Conservation (phyloP, 2,329 filamentous ascomycete species). For the Hymenoscyphus repandus region DNA sequence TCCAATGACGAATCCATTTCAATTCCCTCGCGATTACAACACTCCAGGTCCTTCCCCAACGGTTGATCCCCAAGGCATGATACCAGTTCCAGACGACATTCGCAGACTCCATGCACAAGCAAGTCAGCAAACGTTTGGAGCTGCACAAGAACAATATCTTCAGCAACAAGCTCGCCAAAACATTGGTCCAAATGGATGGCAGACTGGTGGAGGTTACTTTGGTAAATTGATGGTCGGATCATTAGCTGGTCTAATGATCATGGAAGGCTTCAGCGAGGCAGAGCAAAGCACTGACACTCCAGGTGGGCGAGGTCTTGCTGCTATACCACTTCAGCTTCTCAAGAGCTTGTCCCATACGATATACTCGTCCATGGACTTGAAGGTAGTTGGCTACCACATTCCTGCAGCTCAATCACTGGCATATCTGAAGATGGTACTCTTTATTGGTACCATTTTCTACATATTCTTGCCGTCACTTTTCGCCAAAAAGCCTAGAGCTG, state of each 20-base stretch:
- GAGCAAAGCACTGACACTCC: constrained; percentile 60
- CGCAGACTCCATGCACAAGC: constrained; percentile 32
- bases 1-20: constrained; percentile 37
- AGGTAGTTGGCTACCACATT: constrained; percentile 49
- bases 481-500: constrained; percentile 37
- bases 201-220: constrained; percentile 49
- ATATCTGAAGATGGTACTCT: constrained; percentile 47
- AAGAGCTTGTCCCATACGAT: constrained; percentile 42
- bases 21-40: constrained; percentile 26
- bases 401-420: constrained; percentile 41
- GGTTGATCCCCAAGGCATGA: constrained; percentile 51
- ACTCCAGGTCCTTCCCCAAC: constrained; percentile 26
- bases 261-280: constrained; percentile 67
- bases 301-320: constrained; percentile 61
- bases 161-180: constrained; percentile 48
- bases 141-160: constrained; percentile 38
- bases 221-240: constrained; percentile 90
- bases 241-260: constrained; percentile 83
- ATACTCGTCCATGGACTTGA: constrained; percentile 37
- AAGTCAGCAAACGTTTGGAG: constrained; percentile 29
- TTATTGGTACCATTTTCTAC: constrained; percentile 51
- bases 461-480: constrained; percentile 51
- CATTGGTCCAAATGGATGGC: constrained; percentile 52
- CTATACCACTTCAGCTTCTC: constrained; percentile 56
- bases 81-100: constrained; percentile 62